A percentile compares a stretch with the other conserved stretches of the same genome.
Conservation (phyloP, 1,139 yeast genomes). For the Eremothecium cymbalariae region DNA sequence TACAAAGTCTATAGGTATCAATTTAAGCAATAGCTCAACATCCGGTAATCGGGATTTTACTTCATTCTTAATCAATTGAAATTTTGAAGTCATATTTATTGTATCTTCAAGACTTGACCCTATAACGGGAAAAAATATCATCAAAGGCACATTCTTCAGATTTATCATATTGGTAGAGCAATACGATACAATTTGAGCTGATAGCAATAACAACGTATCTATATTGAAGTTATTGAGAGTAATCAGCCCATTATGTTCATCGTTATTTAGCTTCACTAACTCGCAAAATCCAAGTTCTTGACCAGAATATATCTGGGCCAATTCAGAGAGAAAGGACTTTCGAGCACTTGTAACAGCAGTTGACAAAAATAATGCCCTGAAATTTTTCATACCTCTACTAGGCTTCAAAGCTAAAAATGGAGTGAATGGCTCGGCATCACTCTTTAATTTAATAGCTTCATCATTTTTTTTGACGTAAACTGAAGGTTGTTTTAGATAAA, state of each 20-base stretch:
- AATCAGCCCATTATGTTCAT: slow-evolving; percentile 27
- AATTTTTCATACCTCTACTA: slow-evolving; percentile 40
- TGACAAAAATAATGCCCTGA: slow-evolving; percentile 45
- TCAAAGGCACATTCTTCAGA: slow-evolving; percentile 26
- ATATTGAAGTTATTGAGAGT: slow-evolving; percentile 24
- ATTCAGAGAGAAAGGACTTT: slow-evolving; percentile 22
- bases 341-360: slow-evolving; percentile 28
- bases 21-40: slow-evolving; percentile 42
- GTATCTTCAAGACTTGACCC: slow-evolving; percentile 37
- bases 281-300: slow-evolving; percentile 32
- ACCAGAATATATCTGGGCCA: slow-evolving; percentile 28
- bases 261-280: slow-evolving; percentile 26
- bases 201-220: slow-evolving; percentile 36
- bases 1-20: slow-evolving; percentile 49
- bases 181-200: slow-evolving; percentile 40
- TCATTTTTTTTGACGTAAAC: slow-evolving; percentile 28
- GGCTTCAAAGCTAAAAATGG: slow-evolving; percentile 47
- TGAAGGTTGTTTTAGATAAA: slow-evolving; percentile 23
- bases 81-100: slow-evolving; percentile 41
- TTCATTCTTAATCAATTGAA: slow-evolving; percentile 41
- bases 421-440: slow-evolving; percentile 25
- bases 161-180: slow-evolving; percentile 29
- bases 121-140: slow-evolving; percentile 31
- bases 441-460: slow-evolving; percentile 25
- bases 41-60: slow-evolving; percentile 39